A percentile compares a stretch with the other conserved stretches of the same genome.
Evolutionary conservation across 352 stramenopile species (phyloP).

Genomic region (Phytophthora meadii): DNA sequence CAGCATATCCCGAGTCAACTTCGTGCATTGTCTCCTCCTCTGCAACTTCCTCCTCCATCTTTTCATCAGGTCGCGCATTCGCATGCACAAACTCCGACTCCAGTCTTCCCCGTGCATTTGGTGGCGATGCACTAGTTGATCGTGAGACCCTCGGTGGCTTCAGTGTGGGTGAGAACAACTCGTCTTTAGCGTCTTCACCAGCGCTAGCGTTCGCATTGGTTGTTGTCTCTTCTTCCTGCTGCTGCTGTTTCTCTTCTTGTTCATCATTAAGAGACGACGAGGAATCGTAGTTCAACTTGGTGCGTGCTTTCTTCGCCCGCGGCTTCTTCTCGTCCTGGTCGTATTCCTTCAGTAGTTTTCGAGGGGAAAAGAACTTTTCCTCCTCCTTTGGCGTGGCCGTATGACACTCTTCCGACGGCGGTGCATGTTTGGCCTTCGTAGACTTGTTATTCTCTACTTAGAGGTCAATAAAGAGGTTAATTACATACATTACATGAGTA

Average conservation of each 20-base stretch:
- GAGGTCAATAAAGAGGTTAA: neutral
- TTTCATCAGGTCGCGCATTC: slow-evolving; percentile 33
- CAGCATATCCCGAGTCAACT: slow-evolving; percentile 27
- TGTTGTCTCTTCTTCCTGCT: slow-evolving; percentile 11
- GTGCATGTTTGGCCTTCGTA: slow-evolving; percentile 48
- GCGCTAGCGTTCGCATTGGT: slow-evolving; percentile 17
- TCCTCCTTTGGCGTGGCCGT: slow-evolving; percentile 33
- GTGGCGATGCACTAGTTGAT: slow-evolving; percentile 45
- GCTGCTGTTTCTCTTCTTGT: slow-evolving; percentile 21
- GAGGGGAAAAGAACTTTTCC: slow-evolving; percentile 68
- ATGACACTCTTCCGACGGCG: slow-evolving; percentile 6
- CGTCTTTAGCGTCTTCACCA: slow-evolving; percentile 47
- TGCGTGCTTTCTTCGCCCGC: slow-evolving; percentile 34
- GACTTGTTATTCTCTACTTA: slow-evolving; percentile 56
- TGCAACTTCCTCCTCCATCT: slow-evolving; percentile 37
- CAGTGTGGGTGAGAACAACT: slow-evolving; percentile 80
- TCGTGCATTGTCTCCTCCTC: slow-evolving; percentile 20
- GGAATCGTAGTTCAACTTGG: slow-evolving; percentile 34
- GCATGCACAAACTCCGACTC: slow-evolving; percentile 40
- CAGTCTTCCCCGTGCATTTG: slow-evolving; percentile 34
- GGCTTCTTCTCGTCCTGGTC: slow-evolving; percentile 38
- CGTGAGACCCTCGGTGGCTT: slow-evolving; percentile 58
- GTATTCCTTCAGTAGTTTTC: slow-evolving; percentile 70
- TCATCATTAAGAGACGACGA: slow-evolving; percentile 9
- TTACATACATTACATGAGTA: neutral